These are phyloP conservation scores for Crucihimalaya himalaica DNA, from an alignment of 345 rosid species.

Conservation along the genomic window DNA sequence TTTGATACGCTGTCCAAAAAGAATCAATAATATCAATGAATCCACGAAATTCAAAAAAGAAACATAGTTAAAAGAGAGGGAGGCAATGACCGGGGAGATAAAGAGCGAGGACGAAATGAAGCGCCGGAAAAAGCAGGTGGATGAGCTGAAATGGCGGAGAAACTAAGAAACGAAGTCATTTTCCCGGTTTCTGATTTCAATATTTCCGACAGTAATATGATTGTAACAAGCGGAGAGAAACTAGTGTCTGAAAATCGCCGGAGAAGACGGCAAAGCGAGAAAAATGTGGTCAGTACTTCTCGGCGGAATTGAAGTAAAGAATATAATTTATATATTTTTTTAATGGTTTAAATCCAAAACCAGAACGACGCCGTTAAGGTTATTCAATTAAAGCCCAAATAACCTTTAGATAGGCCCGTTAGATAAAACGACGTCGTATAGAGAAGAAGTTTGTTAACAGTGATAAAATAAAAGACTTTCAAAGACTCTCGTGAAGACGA, in stretches of 20 bases:
- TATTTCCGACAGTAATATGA: neutral
- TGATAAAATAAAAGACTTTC: neutral
- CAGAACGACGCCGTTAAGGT: neutral
- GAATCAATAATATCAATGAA: neutral
- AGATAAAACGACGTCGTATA: neutral
- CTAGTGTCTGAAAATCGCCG: slow-evolving; percentile 30
- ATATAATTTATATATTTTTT: too few species aligned
- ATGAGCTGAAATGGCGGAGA: slow-evolving; percentile 33
- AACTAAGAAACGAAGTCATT: slow-evolving; percentile 41
- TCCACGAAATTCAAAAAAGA: neutral
- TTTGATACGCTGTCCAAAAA: neutral
- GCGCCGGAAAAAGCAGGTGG: slow-evolving; percentile 35
- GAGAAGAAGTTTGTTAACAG: neutral
- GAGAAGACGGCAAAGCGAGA: slow-evolving; percentile 23
- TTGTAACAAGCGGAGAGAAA: slow-evolving; percentile 11
- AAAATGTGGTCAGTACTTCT: slow-evolving; percentile 19
- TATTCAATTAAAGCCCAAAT: slow-evolving; percentile 12
- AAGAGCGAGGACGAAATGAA: slow-evolving; percentile 40
- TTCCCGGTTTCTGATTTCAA: neutral
- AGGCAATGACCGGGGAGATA: slow-evolving; percentile 41
- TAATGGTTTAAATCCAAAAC: neutral
- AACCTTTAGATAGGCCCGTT: neutral
- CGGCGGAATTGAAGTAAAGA: slow-evolving; percentile 22
- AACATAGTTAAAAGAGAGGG: neutral
- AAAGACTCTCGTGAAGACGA: slow-evolving; percentile 32